These are phyloP conservation scores for Acrocalymma vagum DNA, from an alignment of 2,329 filamentous ascomycete species.

Conservation along the genomic window DNA sequence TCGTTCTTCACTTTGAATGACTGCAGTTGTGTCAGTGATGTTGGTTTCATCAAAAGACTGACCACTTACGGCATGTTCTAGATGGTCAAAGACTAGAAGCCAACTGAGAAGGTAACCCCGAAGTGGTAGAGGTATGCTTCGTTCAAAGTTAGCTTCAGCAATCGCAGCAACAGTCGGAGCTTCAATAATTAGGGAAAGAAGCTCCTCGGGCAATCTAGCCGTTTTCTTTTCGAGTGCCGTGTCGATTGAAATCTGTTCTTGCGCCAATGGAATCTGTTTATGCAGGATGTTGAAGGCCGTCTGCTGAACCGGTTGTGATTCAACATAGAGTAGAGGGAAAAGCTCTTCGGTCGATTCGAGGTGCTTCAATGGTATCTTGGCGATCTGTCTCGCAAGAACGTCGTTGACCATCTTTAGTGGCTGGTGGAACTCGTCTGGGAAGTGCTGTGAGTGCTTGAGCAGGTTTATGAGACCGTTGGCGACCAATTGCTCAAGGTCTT, in stretches of 20 bases:
- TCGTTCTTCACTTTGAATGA: constrained; percentile 84
- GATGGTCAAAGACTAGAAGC: constrained; percentile 89
- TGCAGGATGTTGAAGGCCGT: constrained; percentile 84
- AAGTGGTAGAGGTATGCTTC: constrained; percentile 72
- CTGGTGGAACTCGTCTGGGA: constrained; percentile 65
- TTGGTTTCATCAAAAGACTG: too few relatives aligned
- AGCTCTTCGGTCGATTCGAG: constrained; percentile 72
- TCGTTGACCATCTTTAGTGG: constrained; percentile 79
- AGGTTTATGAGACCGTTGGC: constrained; percentile 68
- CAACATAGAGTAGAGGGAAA: constrained; percentile 78
- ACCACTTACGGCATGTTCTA: constrained; percentile 67
- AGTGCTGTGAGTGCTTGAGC: constrained; percentile 63
- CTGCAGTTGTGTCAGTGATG: constrained; percentile 44
- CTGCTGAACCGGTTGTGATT: constrained; percentile 78
- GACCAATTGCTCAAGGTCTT: constrained; percentile 65
- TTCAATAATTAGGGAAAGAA: constrained; percentile 84
- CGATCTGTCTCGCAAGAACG: constrained; percentile 74
- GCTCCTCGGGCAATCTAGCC: constrained; percentile 80
- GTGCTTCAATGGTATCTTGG: constrained; percentile 68
- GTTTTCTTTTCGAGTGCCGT: constrained; percentile 74
- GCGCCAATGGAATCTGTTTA: constrained; percentile 76
- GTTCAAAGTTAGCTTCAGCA: constrained; percentile 69
- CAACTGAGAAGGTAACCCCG: constrained; percentile 88
- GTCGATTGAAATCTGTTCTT: constrained; percentile 85
- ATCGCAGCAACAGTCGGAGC: constrained; percentile 75